These are phyloP conservation scores for Nymphaea thermarum DNA, from an alignment of 164 flowering plant species.

Conservation along the genomic window DNA sequence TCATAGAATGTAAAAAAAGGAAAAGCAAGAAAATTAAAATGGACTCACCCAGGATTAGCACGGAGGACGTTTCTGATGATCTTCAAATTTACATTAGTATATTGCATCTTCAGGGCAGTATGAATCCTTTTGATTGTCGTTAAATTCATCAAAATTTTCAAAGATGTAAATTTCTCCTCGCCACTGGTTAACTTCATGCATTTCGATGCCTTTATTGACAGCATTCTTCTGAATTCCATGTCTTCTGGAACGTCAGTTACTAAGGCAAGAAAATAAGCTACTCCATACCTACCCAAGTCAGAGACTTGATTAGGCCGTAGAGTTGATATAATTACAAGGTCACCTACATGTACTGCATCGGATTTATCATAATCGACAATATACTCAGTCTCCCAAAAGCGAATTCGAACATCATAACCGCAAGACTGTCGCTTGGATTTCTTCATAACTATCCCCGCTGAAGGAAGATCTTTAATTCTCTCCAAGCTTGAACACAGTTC, in stretches of 20 bases:
- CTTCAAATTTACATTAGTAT: not conserved
- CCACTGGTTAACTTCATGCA: not conserved
- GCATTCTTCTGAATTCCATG: not conserved
- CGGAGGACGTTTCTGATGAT: not conserved
- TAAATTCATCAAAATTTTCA: slow-evolving; percentile 1
- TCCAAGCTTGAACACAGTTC: slow-evolving; percentile 39
- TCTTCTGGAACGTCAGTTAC: not conserved
- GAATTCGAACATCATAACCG: no score
- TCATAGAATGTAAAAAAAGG: not conserved
- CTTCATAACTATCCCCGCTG: not conserved
- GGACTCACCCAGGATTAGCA: slow-evolving; percentile 1
- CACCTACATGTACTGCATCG: slow-evolving; percentile 10
- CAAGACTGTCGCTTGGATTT: not conserved
- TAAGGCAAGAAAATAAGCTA: not conserved
- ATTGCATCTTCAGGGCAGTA: not conserved
- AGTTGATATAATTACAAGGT: slow-evolving; percentile 37
- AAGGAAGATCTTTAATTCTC: not conserved
- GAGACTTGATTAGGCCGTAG: slow-evolving; percentile 27
- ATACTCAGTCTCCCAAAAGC: not conserved
- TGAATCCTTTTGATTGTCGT: not conserved
- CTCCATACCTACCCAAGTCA: slow-evolving; percentile 20
- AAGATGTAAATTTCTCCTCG: not conserved
- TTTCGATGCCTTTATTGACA: not conserved
- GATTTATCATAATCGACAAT: not conserved
- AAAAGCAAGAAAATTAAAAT: not conserved